These are phyloP conservation scores for Sequoiadendron giganteum DNA, from an alignment of 75 land plant genomes.

Conservation along the genomic window DNA sequence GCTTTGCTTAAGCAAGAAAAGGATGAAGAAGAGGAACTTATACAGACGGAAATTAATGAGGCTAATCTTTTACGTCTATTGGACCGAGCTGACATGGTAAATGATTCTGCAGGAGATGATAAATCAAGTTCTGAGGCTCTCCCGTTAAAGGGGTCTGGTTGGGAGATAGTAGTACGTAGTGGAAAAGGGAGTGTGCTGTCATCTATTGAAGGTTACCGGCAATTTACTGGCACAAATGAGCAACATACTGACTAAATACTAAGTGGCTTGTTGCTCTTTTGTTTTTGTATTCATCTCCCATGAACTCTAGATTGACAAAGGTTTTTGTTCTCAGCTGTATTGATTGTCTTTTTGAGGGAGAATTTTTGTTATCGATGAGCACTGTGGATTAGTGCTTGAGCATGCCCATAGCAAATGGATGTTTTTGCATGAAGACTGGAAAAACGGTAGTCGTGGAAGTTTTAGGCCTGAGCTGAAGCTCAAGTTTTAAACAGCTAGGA, in stretches of 20 bases:
- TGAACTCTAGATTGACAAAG: neutral
- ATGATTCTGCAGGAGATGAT: neutral
- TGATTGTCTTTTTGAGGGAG: neutral
- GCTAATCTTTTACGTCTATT: slow-evolving; percentile 52
- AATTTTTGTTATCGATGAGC: neutral
- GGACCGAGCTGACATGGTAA: slow-evolving; percentile 68
- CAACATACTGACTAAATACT: neutral
- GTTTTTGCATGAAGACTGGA: neutral
- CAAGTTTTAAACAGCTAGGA: neutral
- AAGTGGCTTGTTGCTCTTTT: neutral
- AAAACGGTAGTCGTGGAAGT: neutral
- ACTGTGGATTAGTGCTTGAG: neutral
- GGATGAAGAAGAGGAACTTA: slow-evolving; percentile 69
- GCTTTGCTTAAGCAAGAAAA: slow-evolving; percentile 61
- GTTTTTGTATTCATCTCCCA: neutral
- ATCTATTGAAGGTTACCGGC: slow-evolving; percentile 49
- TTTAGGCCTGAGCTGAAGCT: neutral
- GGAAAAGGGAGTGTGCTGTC: slow-evolving; percentile 64
- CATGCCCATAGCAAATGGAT: neutral
- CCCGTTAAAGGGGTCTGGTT: slow-evolving; percentile 87
- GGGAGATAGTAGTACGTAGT: slow-evolving; percentile 83
- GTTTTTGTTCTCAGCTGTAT: neutral
- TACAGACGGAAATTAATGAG: slow-evolving; percentile 87
- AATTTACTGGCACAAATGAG: slow-evolving; percentile 10
- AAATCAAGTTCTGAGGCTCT: slow-evolving; percentile 4